Percentiles rank a stretch among this genome's conserved stretches.
phyloP scores from a whole-genome alignment of 345 rosid species.

The Pugionium dolabratum region DNA sequence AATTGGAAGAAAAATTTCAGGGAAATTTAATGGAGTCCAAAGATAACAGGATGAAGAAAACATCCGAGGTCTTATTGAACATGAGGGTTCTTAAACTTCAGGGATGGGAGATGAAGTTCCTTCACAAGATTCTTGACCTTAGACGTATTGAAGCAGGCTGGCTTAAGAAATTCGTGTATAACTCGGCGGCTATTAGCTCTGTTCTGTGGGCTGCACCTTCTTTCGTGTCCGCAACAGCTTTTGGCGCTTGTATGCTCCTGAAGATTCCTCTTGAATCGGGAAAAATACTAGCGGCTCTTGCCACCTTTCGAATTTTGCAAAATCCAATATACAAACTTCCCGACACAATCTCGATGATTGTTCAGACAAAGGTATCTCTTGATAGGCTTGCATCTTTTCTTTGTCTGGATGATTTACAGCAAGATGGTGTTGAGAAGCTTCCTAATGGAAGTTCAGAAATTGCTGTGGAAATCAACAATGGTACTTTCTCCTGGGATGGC shows the following conservation, averaged over 20 bases:
- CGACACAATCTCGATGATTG: slow-evolving; percentile 60
- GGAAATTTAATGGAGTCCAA: slow-evolving; percentile 65
- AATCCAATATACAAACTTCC: slow-evolving; percentile 62
- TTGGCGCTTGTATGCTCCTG: slow-evolving; percentile 59
- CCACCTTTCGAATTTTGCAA: slow-evolving; percentile 68
- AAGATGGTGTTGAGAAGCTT: slow-evolving; percentile 48
- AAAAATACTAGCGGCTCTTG: slow-evolving; percentile 70
- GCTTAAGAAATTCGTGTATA: slow-evolving; percentile 57
- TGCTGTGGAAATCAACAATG: slow-evolving; percentile 49
- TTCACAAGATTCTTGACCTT: slow-evolving; percentile 54
- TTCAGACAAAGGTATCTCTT: slow-evolving; percentile 70
- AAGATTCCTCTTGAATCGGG: slow-evolving; percentile 67
- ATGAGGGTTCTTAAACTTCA: slow-evolving; percentile 78
- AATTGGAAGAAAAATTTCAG: slow-evolving; percentile 53
- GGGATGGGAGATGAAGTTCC: slow-evolving; percentile 70
- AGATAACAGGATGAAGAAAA: slow-evolving; percentile 66
- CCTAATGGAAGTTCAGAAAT: slow-evolving; percentile 45
- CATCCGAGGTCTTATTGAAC: slow-evolving; percentile 62
- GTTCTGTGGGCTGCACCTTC: slow-evolving; percentile 69
- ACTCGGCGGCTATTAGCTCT: slow-evolving; percentile 50
- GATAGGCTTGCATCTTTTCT: slow-evolving; percentile 66
- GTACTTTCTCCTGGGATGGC: slow-evolving; percentile 61
- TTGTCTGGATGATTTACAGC: slow-evolving; percentile 56
- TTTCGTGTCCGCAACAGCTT: slow-evolving; percentile 59
- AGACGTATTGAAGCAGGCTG: slow-evolving; percentile 55